Base-by-base conservation (phyloP, 1,284 basidiomycete species). In the Trichosporon sp. region DNA sequence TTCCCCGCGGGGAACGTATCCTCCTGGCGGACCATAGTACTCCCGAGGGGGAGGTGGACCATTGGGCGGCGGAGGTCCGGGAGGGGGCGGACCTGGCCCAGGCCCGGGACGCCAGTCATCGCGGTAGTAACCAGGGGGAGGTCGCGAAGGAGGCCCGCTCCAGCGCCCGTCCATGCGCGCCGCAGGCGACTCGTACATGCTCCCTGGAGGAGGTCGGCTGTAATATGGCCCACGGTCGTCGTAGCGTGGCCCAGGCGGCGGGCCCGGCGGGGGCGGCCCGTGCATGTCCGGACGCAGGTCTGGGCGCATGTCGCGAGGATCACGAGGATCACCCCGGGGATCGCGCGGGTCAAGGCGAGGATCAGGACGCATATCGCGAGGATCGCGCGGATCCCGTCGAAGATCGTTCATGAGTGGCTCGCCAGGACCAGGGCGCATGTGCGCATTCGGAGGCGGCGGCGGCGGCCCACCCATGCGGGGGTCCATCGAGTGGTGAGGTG, bases 181-280 rank as follows among this genome's bases (percentile, higher is more conserved):
- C 4, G 37, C 58, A 9, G 40, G 31, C 29, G 58, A 31, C 21
- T 21, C 29, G 32, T 31, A 44, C 31, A 32, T 29, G 29, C 29
- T 36, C 23, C 56, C 56, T 10, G 57, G 57, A 11, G 57, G 57
- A 13, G 57, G 57, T 5, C 34, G 57, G 57, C 29, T 34, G 57
- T 58, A 34, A 27, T 37, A 58, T 2, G 56, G 23, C 14, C 57
- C 57, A 16, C 57, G 34, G 56, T 57, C 56, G 56, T 57, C 56
- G 56, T 58, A 36, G 6, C 36, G 33, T 14, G 57, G 57, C 19
- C 34, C 34, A n/a, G 37, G 58, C 10, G 29, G 40, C 29, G 58
- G 56, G n/a, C n/a, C n/a, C n/a, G 31, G 37, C n/a, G 58, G 29
- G 9, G 40, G 27, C 19, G 25, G 19, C 4, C 29, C 29, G 37